Conservation (phyloP, 2,329 filamentous ascomycete genomes). For the Plenodomus biglobosus region DNA sequence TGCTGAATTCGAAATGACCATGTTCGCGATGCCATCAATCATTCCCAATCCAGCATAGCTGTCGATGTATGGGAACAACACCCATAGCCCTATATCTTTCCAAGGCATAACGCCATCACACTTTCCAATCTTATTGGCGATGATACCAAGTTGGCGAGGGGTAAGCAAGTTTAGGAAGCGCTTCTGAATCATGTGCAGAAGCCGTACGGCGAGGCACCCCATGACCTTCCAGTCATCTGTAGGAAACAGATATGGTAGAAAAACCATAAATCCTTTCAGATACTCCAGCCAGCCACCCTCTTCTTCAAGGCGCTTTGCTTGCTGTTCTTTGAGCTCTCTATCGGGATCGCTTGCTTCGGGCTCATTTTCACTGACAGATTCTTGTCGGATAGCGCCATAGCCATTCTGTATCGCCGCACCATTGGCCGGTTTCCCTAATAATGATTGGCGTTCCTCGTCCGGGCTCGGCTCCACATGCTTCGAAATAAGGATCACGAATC, state of each 20-base stretch:
- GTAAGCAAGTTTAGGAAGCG: no score
- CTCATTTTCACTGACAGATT: constrained; percentile 1
- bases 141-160: no score
- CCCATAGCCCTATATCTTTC: no score
- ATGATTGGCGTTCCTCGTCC: constrained; percentile 62
- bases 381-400: constrained; percentile 47
- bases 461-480: constrained; percentile 36
- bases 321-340: constrained; percentile 23
- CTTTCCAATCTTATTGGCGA: no score
- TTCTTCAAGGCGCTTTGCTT: constrained; percentile 63
- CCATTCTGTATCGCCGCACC: constrained; percentile 43
- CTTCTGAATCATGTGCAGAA: no score
- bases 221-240: constrained; percentile 53
- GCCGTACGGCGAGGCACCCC: not conserved
- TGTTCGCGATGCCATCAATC: no score
- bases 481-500: constrained; percentile 30
- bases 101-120: no score
- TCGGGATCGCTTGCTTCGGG: constrained; percentile 2
- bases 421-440: constrained; percentile 53
- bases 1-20: no score
- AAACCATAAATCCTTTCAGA: constrained; percentile 68
- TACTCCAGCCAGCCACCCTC: constrained; percentile 76
- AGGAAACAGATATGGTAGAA: constrained; percentile 78
- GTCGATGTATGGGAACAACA: no score
- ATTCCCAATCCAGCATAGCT: no score